Evolutionary conservation across 2,329 filamentous ascomycete species (phyloP).

Genomic region (Monosporascus sp.): DNA sequence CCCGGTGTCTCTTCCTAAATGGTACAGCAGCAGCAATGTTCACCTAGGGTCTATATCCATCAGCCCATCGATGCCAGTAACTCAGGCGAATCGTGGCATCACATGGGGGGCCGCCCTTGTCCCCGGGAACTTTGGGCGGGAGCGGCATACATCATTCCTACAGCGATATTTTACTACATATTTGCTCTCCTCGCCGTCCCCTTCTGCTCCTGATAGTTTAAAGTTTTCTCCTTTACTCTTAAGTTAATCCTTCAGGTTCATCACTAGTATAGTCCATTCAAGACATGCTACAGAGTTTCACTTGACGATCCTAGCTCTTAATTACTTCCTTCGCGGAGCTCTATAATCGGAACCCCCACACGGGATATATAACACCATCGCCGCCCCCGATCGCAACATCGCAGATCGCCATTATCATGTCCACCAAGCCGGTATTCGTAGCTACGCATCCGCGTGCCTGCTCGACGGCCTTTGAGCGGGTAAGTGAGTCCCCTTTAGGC

Average conservation of each 20-base stretch:
- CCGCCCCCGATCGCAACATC: constrained; percentile 20
- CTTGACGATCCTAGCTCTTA: constrained; percentile 18
- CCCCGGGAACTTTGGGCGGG: not conserved
- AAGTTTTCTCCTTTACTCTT: too few species aligned
- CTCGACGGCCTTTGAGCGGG: constrained; percentile 94
- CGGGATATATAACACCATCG: constrained; percentile 10
- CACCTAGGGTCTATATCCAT: not conserved
- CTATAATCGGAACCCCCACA: constrained; percentile 13
- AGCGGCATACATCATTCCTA: not conserved
- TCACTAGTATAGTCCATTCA: too few species aligned
- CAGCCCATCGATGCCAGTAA: not conserved
- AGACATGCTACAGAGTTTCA: constrained; percentile 16
- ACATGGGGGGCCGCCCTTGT: not conserved
- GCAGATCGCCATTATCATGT: constrained; percentile 44
- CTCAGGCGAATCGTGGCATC: not conserved
- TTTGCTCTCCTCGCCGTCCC: too few species aligned
- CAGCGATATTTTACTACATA: too few species aligned
- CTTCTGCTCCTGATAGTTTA: too few species aligned
- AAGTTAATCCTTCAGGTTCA: too few species aligned
- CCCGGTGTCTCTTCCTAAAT: not conserved
- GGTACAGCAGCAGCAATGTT: not conserved
- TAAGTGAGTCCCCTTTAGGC: constrained; percentile 36
- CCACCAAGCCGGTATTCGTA: constrained; percentile 79
- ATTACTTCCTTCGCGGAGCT: constrained; percentile 26
- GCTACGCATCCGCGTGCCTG: constrained; percentile 92